A percentile compares a stretch with the other conserved stretches of the same genome.
Evolutionary conservation across 768 basidiomycete species (phyloP).

Genomic region (Naematelia encephala): DNA sequence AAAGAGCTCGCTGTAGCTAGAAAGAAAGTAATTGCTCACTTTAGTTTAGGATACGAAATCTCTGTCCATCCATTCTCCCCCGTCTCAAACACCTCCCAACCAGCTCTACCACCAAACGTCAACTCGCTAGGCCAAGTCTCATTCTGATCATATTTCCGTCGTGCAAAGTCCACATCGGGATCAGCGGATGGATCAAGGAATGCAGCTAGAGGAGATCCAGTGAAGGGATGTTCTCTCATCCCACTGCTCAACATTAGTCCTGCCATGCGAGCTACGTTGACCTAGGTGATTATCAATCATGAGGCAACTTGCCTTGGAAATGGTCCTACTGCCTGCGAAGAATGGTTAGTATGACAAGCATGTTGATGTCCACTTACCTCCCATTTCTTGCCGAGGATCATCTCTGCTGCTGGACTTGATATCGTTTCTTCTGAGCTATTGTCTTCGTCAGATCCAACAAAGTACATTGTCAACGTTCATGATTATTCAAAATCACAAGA

Average conservation of each 20-base stretch:
- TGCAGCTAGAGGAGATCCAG: constrained; percentile 28
- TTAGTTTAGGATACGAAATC: constrained; percentile 31
- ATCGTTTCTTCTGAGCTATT: too few species aligned
- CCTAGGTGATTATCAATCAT: neutral
- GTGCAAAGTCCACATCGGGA: constrained; percentile 34
- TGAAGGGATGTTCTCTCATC: constrained; percentile 41
- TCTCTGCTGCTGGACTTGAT: neutral
- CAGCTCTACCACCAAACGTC: constrained; percentile 23
- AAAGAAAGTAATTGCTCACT: constrained; percentile 14
- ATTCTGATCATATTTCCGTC: constrained; percentile 8
- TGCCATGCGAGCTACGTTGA: neutral
- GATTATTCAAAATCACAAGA: too few species aligned
- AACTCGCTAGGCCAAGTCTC: constrained; percentile 40
- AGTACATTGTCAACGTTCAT: too few species aligned
- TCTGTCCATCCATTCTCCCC: constrained; percentile 30
- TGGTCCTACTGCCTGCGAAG: constrained; percentile 31
- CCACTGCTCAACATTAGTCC: constrained; percentile 18
- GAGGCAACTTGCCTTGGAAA: constrained; percentile 28
- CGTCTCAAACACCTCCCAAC: constrained; percentile 29
- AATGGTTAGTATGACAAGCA: neutral
- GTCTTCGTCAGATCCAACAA: too few species aligned
- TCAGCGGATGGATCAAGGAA: constrained; percentile 16
- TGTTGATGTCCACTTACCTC: constrained; percentile 14
- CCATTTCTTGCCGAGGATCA: constrained; percentile 16
- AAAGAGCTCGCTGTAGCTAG: too few species aligned